Conservation (phyloP, 2,329 filamentous ascomycete genomes). For the Fusarium abutilonis region DNA sequence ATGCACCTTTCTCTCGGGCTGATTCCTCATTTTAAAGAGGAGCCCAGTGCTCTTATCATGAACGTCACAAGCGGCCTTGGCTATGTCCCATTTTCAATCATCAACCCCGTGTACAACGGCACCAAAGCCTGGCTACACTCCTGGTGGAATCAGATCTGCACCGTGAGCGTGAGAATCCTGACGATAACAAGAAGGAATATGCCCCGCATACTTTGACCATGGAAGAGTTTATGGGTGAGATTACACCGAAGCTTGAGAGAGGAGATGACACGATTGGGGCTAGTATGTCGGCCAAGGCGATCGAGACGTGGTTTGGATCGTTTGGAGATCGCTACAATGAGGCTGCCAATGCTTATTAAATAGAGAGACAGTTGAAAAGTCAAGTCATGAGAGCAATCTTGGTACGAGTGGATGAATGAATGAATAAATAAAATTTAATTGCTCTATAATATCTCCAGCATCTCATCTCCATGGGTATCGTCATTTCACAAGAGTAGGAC, state of each 20-base stretch:
- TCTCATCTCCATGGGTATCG: not conserved
- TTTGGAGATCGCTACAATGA: constrained; percentile 48
- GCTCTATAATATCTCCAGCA: not conserved
- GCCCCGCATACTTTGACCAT: constrained; percentile 55
- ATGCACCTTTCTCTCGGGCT: constrained; percentile 64
- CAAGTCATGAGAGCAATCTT: no score
- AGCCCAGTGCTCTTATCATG: constrained; percentile 57
- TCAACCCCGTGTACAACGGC: constrained; percentile 68
- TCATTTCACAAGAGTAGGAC: not conserved
- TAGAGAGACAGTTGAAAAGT: no score
- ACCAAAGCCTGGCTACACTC: constrained; percentile 69
- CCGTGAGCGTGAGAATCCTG: constrained; percentile 63
- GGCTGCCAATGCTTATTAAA: constrained; percentile 7
- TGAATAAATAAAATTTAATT: no score
- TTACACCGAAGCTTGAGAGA: constrained; percentile 55
- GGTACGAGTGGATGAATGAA: no score
- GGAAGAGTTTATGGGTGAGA: constrained; percentile 64
- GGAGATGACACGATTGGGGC: constrained; percentile 61
- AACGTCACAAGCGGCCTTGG: constrained; percentile 65
- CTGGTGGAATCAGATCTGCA: constrained; percentile 66
- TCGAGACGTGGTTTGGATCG: constrained; percentile 56
- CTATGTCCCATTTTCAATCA: constrained; percentile 61
- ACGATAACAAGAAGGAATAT: constrained; percentile 69
- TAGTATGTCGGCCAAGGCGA: constrained; percentile 52
- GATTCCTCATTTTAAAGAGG: constrained; percentile 59